Evolutionary conservation across 2,329 filamentous ascomycete species (phyloP).

Genomic region (Paramyrothecium sp.): DNA sequence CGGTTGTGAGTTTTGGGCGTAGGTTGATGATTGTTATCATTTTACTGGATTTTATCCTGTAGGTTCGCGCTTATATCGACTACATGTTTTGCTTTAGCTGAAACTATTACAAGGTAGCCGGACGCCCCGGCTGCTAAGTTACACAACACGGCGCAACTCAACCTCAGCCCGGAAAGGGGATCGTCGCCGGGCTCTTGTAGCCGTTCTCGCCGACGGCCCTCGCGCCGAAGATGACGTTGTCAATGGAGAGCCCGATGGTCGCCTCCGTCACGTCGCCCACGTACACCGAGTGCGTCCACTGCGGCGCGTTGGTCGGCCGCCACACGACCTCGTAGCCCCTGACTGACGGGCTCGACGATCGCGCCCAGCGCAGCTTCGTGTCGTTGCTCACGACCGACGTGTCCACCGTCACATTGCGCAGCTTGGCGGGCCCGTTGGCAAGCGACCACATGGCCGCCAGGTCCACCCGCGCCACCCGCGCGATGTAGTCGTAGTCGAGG

Average conservation of each 20-base stretch:
- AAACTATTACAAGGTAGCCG: no score
- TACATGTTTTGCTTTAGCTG: no score
- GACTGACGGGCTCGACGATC: slow-evolving; percentile 28
- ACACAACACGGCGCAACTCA: no score
- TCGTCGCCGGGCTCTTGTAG: slow-evolving; percentile 47
- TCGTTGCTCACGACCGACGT: slow-evolving; percentile 46
- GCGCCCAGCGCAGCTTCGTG: slow-evolving; percentile 49
- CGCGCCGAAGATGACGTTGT: slow-evolving; percentile 57
- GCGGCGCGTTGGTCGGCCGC: slow-evolving; percentile 46
- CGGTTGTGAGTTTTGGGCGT: no score
- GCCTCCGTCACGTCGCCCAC: slow-evolving; percentile 45
- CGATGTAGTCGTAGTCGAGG: slow-evolving; percentile 53
- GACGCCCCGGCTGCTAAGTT: no score
- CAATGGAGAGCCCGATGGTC: slow-evolving; percentile 50
- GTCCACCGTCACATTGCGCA: slow-evolving; percentile 48
- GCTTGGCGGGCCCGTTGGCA: slow-evolving; percentile 48
- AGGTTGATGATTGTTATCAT: no score
- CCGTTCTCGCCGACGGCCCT: slow-evolving; percentile 48
- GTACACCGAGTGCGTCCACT: slow-evolving; percentile 47
- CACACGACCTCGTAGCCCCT: slow-evolving; percentile 55
- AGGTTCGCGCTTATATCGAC: no score
- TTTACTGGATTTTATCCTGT: no score
- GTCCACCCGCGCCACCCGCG: slow-evolving; percentile 53
- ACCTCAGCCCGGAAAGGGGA: slow-evolving; percentile 20
- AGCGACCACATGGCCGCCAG: slow-evolving; percentile 52